phyloP scores from a whole-genome alignment of 306 rosid genomes.

The Gynostemma pentaphyllum region DNA sequence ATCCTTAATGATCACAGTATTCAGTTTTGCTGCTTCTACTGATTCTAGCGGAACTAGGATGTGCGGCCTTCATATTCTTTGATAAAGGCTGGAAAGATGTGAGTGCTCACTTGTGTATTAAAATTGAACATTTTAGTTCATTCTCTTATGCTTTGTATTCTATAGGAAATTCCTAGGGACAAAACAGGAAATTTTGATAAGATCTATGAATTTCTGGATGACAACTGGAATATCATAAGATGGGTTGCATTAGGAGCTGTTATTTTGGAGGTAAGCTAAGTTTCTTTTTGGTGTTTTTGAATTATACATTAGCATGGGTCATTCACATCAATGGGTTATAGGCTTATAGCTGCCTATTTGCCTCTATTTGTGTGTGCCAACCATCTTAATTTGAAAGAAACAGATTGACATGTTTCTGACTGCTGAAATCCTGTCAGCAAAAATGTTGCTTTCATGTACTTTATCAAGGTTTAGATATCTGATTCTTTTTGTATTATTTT shows the following conservation, averaged over 20 bases:
- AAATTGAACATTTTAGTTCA: neutral
- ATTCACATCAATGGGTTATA: neutral
- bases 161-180: conserved; percentile 69
- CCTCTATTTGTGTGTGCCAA: neutral
- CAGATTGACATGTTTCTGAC: neutral
- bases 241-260: conserved; percentile 92
- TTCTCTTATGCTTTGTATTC: neutral
- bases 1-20: conserved; percentile 72
- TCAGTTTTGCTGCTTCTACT: conserved; percentile 54
- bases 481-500: neutral
- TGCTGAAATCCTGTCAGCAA: neutral
- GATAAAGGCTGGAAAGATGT: conserved; percentile 82
- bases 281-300: neutral
- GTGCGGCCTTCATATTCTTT: conserved; percentile 77
- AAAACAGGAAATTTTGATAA: conserved; percentile 60
- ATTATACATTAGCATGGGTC: conserved; percentile 2
- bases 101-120: conserved; percentile 30
- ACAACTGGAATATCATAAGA: conserved; percentile 54
- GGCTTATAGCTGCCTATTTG: neutral
- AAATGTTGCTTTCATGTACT: neutral
- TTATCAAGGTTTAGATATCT: neutral
- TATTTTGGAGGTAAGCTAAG: conserved; percentile 57
- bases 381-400: neutral
- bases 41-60: conserved; percentile 72
- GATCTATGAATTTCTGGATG: conserved; percentile 55